A percentile compares a stretch with the other conserved stretches of the same genome.
Conservation (phyloP, 768 basidiomycete genomes). For the Roridomyces roridus region DNA sequence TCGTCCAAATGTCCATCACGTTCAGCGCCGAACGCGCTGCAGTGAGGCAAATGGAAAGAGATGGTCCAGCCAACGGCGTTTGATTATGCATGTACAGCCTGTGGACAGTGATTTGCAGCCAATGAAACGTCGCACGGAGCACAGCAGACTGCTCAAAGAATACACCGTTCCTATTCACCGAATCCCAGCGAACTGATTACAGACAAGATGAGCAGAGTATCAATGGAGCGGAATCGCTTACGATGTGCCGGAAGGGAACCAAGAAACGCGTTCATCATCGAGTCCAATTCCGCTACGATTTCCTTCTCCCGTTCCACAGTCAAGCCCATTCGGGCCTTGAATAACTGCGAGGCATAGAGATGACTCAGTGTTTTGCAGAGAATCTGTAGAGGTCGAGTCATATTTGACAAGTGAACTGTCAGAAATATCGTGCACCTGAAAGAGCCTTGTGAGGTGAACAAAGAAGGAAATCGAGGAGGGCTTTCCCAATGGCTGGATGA, state of each 20-base stretch:
- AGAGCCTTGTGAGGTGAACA: conserved; percentile 56
- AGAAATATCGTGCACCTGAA: conserved; percentile 37
- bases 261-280: conserved; percentile 64
- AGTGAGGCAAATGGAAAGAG: neutral
- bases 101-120: conserved; percentile 43
- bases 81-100: too few species aligned
- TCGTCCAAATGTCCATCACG: too few species aligned
- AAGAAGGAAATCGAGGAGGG: conserved; percentile 61
- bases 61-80: neutral
- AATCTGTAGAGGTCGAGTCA: conserved; percentile 37
- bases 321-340: conserved; percentile 40
- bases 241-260: conserved; percentile 63
- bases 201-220: too few species aligned
- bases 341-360: conserved; percentile 51
- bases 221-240: conserved; percentile 41
- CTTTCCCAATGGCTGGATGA: conserved; percentile 66
- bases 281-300: conserved; percentile 67
- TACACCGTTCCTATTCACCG: conserved; percentile 18
- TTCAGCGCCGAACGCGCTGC: too few species aligned
- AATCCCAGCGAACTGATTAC: too few species aligned
- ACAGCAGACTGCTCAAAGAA: conserved; percentile 45
- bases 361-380: conserved; percentile 65
- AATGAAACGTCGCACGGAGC: conserved; percentile 45
- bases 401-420: neutral
- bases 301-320: conserved; percentile 61